Evolutionary conservation across 768 basidiomycete species (phyloP).

Genomic region (Artomyces pyxidatus): DNA sequence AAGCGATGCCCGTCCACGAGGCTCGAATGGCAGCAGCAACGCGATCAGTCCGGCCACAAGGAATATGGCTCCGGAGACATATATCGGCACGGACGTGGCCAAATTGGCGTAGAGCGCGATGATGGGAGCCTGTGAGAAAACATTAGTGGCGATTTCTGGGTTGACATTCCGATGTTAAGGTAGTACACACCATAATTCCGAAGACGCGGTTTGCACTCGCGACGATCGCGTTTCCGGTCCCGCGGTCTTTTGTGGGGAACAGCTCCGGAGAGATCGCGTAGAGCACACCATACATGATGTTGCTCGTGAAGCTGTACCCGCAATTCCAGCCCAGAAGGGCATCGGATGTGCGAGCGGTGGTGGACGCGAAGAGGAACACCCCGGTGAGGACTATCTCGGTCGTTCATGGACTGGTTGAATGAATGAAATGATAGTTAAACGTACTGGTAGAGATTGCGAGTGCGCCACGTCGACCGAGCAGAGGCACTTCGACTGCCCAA

Average conservation of each 20-base stretch:
- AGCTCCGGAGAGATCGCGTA: constrained; percentile 39
- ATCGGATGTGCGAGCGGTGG: constrained; percentile 45
- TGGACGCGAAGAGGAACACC: constrained; percentile 48
- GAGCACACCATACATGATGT: constrained; percentile 46
- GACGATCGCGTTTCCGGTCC: constrained; percentile 49
- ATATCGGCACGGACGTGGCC: constrained; percentile 44
- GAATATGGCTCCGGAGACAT: constrained; percentile 45
- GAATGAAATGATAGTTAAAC: constrained; percentile 1
- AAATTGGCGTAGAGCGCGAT: constrained; percentile 43
- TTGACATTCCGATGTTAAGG: no score
- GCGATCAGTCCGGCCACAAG: constrained; percentile 39
- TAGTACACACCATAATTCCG: constrained; percentile 46
- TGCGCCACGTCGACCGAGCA: constrained; percentile 46
- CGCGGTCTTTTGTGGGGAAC: constrained; percentile 45
- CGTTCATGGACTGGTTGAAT: constrained; percentile 11
- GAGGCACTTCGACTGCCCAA: constrained; percentile 41
- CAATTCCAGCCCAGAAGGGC: constrained; percentile 53
- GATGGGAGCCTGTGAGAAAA: constrained; percentile 33
- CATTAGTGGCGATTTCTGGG: no score
- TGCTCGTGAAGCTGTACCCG: constrained; percentile 47
- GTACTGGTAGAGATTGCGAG: constrained; percentile 41
- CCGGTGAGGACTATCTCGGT: constrained; percentile 38
- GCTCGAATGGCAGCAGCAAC: constrained; percentile 47
- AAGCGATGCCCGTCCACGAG: constrained; percentile 45
- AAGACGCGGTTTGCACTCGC: constrained; percentile 47